Evolutionary conservation across 192 early-diverging fungal species (phyloP).

Genomic region (Linnemannia schmuckeri): DNA sequence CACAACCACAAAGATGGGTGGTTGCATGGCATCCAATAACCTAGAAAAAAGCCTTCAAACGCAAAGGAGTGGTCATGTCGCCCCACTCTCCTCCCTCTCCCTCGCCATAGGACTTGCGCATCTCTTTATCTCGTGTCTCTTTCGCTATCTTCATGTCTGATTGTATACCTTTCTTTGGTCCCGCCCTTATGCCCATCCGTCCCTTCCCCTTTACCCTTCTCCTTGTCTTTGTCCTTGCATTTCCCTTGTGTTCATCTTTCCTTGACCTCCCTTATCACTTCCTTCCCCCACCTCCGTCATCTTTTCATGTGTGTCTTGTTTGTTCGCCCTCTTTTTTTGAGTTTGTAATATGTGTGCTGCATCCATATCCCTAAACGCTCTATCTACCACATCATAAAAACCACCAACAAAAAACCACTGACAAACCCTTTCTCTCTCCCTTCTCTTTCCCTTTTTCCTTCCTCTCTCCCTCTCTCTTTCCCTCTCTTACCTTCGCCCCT

Average conservation of each 20-base stretch:
- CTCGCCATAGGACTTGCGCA: background rate
- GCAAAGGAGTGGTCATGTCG: too few species aligned
- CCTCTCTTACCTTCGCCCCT: background rate
- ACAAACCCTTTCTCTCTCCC: background rate
- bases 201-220: background rate
- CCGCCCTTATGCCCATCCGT: background rate
- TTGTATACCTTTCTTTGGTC: background rate
- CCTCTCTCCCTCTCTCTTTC: background rate
- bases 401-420: background rate
- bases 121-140: background rate
- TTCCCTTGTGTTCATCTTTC: background rate
- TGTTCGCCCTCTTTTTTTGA: background rate
- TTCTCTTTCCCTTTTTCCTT: background rate
- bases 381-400: background rate
- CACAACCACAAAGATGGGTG: too few species aligned
- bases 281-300: conserved; percentile 1
- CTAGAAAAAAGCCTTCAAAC: too few species aligned
- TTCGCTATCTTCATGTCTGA: background rate
- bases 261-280: background rate
- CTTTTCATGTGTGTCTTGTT: background rate
- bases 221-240: background rate
- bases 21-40: too few species aligned
- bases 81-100: too few species aligned
- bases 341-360: background rate
- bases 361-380: background rate